A percentile compares a stretch with the other conserved stretches of the same genome.
phyloP scores from a whole-genome alignment of 1,284 basidiomycete species.

The Heterobasidion annosum region DNA sequence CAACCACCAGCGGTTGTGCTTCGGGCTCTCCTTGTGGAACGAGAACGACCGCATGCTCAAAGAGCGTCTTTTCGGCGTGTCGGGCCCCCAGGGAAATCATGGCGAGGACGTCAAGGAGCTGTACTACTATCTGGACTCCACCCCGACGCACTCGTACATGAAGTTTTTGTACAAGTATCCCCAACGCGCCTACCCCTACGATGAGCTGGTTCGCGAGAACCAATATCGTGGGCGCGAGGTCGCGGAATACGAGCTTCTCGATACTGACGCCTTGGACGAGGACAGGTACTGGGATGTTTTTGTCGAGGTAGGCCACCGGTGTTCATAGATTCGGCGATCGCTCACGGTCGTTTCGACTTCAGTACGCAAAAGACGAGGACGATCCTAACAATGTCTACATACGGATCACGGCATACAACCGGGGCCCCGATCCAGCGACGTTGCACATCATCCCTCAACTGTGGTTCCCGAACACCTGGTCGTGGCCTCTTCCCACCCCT shows the following conservation, averaged over 20 bases:
- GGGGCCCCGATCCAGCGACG: conserved; percentile 92
- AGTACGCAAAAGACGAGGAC: conserved; percentile 98
- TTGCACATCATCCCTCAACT: conserved; percentile 93
- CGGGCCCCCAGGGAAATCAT: conserved; percentile 95
- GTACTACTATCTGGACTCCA: conserved; percentile 97
- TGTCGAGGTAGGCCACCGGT: conserved; percentile 59
- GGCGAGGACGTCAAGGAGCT: conserved; percentile 98
- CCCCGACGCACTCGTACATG: conserved; percentile 99
- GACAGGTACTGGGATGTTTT: conserved; percentile 98
- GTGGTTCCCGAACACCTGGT: conserved; percentile 98
- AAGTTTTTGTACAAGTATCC: conserved; percentile 99
- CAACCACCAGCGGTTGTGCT: conserved; percentile 91
- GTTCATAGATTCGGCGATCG: conserved; percentile 11
- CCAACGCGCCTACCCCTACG: conserved; percentile 87
- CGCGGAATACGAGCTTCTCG: conserved; percentile 87
- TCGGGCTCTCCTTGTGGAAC: conserved; percentile 92
- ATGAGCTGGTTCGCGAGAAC: conserved; percentile 85
- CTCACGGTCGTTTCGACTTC: conserved; percentile 11
- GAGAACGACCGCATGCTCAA: conserved; percentile 92
- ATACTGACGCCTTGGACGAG: conserved; percentile 88
- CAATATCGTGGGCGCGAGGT: conserved; percentile 78
- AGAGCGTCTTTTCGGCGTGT: conserved; percentile 91
- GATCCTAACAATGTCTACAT: conserved; percentile 84
- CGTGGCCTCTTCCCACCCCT: conserved; percentile 82
- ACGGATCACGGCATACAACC: conserved; percentile 94